Evolutionary conservation across 2,329 filamentous ascomycete species (phyloP).

Genomic region (Podosphaera xanthii): DNA sequence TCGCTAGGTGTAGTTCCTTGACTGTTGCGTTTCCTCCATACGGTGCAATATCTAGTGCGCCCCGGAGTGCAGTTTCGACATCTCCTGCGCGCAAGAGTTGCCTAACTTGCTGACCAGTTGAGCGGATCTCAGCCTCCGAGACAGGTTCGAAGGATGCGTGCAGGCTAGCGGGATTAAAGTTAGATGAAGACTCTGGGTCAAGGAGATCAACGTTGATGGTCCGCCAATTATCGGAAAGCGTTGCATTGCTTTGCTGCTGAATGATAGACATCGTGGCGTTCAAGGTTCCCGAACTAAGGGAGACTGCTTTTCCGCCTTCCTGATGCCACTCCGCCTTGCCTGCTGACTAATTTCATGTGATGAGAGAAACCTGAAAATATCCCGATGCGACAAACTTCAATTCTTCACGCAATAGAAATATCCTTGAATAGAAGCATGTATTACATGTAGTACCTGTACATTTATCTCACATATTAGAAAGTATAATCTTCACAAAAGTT

Average conservation of each 20-base stretch:
- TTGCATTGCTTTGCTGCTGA: constrained; percentile 36
- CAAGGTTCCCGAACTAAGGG: too few relatives aligned
- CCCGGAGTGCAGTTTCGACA: constrained; percentile 62
- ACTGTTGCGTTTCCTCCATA: constrained; percentile 37
- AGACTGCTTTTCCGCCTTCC: too few relatives aligned
- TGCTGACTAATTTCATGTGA: too few relatives aligned
- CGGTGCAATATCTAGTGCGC: constrained; percentile 67
- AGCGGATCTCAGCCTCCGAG: constrained; percentile 55
- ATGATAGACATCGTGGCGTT: constrained; percentile 35
- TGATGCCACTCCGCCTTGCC: too few relatives aligned
- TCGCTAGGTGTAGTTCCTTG: constrained; percentile 65
- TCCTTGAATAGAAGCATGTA: too few relatives aligned
- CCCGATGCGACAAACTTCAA: not conserved
- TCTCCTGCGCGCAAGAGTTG: constrained; percentile 76
- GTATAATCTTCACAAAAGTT: too few relatives aligned
- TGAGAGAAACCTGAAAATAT: not conserved
- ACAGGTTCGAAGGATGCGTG: constrained; percentile 54
- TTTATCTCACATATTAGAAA: too few relatives aligned
- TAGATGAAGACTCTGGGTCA: constrained; percentile 70
- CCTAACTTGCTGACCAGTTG: constrained; percentile 57
- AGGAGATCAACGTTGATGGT: constrained; percentile 88
- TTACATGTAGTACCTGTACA: too few relatives aligned
- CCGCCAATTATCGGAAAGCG: constrained; percentile 46
- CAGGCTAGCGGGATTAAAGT: constrained; percentile 76
- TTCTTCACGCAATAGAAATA: too few relatives aligned